Conservation (phyloP, 1,139 yeast genomes). For the Magnusiomyces suaveolens region DNA sequence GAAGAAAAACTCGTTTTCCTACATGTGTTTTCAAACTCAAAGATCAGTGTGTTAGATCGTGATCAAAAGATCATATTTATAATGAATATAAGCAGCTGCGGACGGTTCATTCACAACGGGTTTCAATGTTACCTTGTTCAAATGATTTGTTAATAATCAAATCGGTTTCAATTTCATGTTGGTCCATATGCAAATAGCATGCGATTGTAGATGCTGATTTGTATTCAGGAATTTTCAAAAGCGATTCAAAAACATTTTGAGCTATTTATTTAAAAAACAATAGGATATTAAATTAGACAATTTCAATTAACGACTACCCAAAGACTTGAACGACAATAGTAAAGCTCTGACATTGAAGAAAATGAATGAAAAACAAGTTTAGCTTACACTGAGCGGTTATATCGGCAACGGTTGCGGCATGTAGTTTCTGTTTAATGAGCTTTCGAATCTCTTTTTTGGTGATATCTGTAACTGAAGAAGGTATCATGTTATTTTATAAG, state of each 20-base stretch:
- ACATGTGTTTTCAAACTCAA: background rate
- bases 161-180: constrained; percentile 50
- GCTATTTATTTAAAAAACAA: constrained; percentile 19
- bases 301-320: background rate
- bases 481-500: too few species aligned
- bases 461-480: background rate
- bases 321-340: too few species aligned
- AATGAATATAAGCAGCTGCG: too few species aligned
- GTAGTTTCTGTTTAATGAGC: constrained; percentile 17
- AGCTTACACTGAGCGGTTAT: constrained; percentile 20
- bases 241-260: constrained; percentile 24
- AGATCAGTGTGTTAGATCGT: too few species aligned
- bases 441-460: constrained; percentile 23
- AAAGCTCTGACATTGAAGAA: background rate
- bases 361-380: background rate
- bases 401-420: constrained; percentile 13
- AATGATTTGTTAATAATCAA: constrained; percentile 44
- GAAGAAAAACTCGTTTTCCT: constrained; percentile 32
- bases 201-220: constrained; percentile 43
- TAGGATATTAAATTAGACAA: background rate
- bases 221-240: constrained; percentile 37
- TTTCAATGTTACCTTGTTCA: constrained; percentile 29
- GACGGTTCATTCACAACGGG: background rate
- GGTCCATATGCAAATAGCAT: constrained; percentile 57
- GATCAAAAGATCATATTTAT: too few species aligned